phyloP scores from a whole-genome alignment of 129 eudicot species.

The Calendula officinalis region DNA sequence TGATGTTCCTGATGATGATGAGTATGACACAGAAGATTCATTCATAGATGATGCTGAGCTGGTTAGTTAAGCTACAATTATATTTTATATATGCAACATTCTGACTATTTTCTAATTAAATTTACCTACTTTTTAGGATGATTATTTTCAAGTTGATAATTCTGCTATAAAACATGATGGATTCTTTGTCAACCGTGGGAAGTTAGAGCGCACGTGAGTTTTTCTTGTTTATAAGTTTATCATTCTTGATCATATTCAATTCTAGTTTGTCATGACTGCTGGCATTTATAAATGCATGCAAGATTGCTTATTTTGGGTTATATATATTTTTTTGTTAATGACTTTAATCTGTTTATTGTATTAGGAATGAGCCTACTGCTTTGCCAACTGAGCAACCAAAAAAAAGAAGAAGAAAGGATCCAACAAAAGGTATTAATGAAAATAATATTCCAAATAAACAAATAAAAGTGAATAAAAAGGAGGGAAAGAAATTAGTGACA shows the following conservation, averaged over 20 bases:
- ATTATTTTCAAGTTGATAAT: constrained; percentile 96
- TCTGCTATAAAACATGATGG: constrained; percentile 97
- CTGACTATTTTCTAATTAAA: not conserved
- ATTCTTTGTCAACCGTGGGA: constrained; percentile 94
- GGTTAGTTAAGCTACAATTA: constrained; percentile 45
- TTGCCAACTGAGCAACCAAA: constrained; percentile 68
- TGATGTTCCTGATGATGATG: constrained; percentile 94
- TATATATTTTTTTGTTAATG: constrained; percentile 3
- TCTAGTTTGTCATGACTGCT: not conserved
- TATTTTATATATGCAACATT: not conserved
- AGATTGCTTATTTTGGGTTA: not conserved
- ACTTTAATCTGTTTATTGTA: constrained; percentile 24
- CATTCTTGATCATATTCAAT: constrained; percentile 8
- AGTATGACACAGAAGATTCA: constrained; percentile 96
- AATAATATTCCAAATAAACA: constrained; percentile 53
- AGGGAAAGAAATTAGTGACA: constrained; percentile 48
- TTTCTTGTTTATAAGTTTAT: constrained; percentile 9
- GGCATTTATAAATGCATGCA: constrained; percentile 1
- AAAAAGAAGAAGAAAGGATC: constrained; percentile 89
- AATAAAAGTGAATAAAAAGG: constrained; percentile 56
- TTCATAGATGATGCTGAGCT: constrained; percentile 92
- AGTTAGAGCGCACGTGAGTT: constrained; percentile 85
- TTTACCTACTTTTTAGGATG: constrained; percentile 62
- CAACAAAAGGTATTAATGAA: constrained; percentile 48
- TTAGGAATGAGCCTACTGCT: constrained; percentile 56